Percentiles rank a stretch among this genome's conserved stretches.
Conservation (phyloP, 1,284 basidiomycete genomes). For the Malassezia nana region DNA sequence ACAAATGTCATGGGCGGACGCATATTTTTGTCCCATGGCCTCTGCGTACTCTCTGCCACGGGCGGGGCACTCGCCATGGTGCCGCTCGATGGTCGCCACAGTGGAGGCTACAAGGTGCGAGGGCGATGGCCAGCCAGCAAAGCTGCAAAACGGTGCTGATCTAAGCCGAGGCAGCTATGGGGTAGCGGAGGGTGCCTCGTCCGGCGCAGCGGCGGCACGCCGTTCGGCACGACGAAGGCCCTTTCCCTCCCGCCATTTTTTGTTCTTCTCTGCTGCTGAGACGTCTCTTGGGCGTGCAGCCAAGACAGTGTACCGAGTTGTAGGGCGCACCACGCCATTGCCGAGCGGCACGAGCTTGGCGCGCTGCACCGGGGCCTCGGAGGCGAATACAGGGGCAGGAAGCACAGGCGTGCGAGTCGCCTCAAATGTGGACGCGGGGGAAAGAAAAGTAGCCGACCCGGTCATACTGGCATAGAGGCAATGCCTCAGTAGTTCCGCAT, state of each 20-base stretch:
- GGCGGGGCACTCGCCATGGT: background rate
- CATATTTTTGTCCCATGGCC: background rate
- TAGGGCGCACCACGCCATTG: conserved; percentile 19
- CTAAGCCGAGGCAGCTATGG: background rate
- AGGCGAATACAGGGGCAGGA: background rate
- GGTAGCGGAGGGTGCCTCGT: background rate
- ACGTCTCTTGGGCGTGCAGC: conserved; percentile 20
- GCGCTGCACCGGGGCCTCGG: background rate
- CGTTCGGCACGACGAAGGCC: conserved; percentile 21
- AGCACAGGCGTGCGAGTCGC: conserved; percentile 5
- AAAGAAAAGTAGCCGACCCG: background rate
- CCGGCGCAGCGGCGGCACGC: background rate
- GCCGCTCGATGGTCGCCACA: background rate
- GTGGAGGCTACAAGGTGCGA: background rate
- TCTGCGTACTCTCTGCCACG: background rate
- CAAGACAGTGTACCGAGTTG: conserved; percentile 16
- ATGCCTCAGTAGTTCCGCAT: conserved; percentile 30
- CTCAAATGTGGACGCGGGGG: conserved; percentile 7
- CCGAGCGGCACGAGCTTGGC: conserved; percentile 23
- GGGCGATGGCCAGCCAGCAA: background rate
- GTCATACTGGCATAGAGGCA: conserved; percentile 27
- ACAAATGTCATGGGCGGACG: background rate
- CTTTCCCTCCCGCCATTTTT: conserved; percentile 19
- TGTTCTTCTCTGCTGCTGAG: conserved; percentile 19
- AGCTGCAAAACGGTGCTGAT: background rate